These are phyloP conservation scores for button mushroom (Agaricus bisporus) DNA, from an alignment of 768 basidiomycete genomes.

Conservation along the genomic window DNA sequence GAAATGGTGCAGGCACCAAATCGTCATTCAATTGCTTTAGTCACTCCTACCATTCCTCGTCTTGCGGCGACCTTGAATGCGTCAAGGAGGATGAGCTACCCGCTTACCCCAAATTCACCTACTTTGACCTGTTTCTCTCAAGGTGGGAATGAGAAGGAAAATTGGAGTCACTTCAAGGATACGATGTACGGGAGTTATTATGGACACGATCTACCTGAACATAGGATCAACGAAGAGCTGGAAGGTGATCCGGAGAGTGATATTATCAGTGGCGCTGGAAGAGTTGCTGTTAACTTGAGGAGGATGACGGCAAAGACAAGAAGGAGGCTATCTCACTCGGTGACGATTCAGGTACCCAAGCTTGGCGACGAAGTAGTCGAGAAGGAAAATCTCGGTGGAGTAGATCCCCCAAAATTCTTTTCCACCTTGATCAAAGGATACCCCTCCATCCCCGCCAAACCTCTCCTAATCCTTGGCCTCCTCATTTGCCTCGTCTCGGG, in stretches of 20 bases:
- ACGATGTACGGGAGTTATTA: too few relatives aligned
- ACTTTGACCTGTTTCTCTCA: constrained; percentile 22
- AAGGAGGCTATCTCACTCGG: constrained; percentile 15
- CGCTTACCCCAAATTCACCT: constrained; percentile 55
- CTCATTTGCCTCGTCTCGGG: constrained; percentile 67
- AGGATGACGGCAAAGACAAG: constrained; percentile 6
- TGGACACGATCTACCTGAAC: constrained; percentile 15
- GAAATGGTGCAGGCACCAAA: constrained; percentile 1
- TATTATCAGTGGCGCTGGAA: constrained; percentile 30
- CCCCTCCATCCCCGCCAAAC: constrained; percentile 72
- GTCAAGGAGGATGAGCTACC: constrained; percentile 47
- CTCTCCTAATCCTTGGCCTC: constrained; percentile 64
- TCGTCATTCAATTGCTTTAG: constrained; percentile 18
- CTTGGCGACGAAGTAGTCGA: not conserved
- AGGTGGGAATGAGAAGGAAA: too few relatives aligned
- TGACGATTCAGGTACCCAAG: constrained; percentile 13
- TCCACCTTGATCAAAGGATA: constrained; percentile 48
- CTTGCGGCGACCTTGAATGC: constrained; percentile 14
- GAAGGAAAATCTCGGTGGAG: not conserved
- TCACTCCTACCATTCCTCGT: constrained; percentile 22
- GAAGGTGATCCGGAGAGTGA: constrained; percentile 36
- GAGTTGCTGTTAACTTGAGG: constrained; percentile 24
- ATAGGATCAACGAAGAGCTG: constrained; percentile 12
- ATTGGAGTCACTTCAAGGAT: too few relatives aligned
- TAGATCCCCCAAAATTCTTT: constrained; percentile 32